Base-by-base conservation (phyloP, 139 green algal genomes). In the Haematococcus lacustris region DNA sequence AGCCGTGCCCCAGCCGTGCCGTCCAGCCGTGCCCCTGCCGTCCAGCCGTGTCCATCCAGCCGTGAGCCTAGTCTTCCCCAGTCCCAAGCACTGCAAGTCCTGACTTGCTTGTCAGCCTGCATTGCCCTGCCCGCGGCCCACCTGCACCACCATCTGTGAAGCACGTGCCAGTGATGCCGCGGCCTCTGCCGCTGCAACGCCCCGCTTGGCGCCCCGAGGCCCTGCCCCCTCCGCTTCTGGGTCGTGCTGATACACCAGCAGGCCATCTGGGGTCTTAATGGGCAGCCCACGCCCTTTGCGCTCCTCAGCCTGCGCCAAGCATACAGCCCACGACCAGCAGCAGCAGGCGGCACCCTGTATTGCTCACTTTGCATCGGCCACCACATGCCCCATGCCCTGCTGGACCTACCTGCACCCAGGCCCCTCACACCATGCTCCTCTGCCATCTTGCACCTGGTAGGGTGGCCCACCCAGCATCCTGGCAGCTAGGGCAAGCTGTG, bases 241-340 rank as follows among this genome's bases (percentile, higher is more conserved):
- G 35, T 26, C 34, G 63, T 76, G 73, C 50, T 81, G 63, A 64
- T 78, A 88, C 21, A 88, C 32, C 2, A 91, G 57, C 3, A 81
- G 64, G 0, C 87, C 87, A 3, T 78, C 70, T 4, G 78, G 30
- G 1, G 81, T 83, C 59, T 91, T 91, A 38, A 89, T 51, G 26
- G 87, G 87, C 35, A 91, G 81, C 4, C 69, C 73, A 6, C 41
- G 30, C 30, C 39, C 13, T 23, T 70, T 33, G n/a, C 47, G 68
- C 4, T 33, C 38, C 35, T 37, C 68, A 37, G 21, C 32, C 32
- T 70, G 25, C 64, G 43, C 30, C 28, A 51, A 30, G 47, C 47
- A 57, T 21, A 13, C 13, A 57, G 13, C 21, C 30, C 7, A 26
- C 21, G 28, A 35, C 21, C 26, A 37, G 17, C 23, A 37, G 33